Evolutionary conservation across 768 basidiomycete genomes (phyloP).

Genomic region (Candolleomyces eurysporus): DNA sequence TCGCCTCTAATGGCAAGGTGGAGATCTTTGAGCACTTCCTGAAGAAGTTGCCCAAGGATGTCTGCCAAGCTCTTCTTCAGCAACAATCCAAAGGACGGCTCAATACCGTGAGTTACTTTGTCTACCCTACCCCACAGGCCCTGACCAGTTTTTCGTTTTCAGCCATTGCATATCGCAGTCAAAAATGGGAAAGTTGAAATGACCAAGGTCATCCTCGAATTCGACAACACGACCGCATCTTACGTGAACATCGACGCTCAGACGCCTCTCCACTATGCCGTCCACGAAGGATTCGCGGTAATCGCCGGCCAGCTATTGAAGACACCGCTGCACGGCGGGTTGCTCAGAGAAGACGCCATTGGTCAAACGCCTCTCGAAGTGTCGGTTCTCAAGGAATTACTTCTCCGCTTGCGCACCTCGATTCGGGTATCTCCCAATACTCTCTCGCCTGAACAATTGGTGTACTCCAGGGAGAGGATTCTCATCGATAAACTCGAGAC

Average conservation of each 20-base stretch:
- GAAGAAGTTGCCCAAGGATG: slow-evolving; percentile 49
- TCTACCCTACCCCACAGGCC: not conserved
- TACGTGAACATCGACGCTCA: slow-evolving; percentile 46
- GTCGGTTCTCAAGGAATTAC: slow-evolving; percentile 25
- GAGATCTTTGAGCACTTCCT: slow-evolving; percentile 42
- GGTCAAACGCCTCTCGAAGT: slow-evolving; percentile 44
- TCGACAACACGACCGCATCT: slow-evolving; percentile 32
- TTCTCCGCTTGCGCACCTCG: slow-evolving; percentile 12
- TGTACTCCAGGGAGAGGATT: not conserved
- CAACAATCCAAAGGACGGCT: slow-evolving; percentile 44
- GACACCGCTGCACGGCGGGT: slow-evolving; percentile 32
- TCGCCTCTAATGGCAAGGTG: slow-evolving; percentile 27
- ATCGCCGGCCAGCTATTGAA: slow-evolving; percentile 40
- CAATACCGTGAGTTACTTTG: slow-evolving; percentile 41
- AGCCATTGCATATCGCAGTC: slow-evolving; percentile 59
- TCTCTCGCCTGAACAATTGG: not conserved
- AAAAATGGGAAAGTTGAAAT: slow-evolving; percentile 27
- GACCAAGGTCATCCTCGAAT: slow-evolving; percentile 37
- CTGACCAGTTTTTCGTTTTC: not conserved
- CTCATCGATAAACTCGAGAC: slow-evolving; percentile 7
- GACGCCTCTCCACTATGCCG: slow-evolving; percentile 52
- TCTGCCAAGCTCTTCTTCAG: slow-evolving; percentile 39
- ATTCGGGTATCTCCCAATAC: not conserved
- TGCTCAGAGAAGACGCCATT: slow-evolving; percentile 51
- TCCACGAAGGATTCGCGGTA: slow-evolving; percentile 27